Evolutionary conservation across 306 rosid genomes (phyloP).

Genomic region (Potentilla sterilis): DNA sequence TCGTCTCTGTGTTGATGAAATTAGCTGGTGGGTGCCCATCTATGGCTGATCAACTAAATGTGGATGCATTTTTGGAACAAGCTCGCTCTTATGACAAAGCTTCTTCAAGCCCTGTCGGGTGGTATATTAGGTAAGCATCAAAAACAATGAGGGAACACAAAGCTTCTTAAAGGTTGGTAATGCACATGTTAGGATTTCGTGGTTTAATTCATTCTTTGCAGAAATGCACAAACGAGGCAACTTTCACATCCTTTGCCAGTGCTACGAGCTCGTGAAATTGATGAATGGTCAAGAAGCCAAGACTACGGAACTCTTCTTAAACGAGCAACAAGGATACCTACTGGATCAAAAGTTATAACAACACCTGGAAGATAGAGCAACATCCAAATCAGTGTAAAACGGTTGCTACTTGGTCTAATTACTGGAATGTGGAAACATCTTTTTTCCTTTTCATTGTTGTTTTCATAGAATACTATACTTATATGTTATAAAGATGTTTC

Average conservation of each 20-base stretch:
- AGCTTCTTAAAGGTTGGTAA: neutral
- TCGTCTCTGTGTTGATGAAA: constrained; percentile 97
- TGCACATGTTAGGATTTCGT: constrained; percentile 14
- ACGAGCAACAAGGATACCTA: constrained; percentile 45
- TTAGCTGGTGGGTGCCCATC: constrained; percentile 98
- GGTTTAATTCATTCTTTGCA: constrained; percentile 31
- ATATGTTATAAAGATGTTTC: neutral
- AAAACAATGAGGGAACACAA: neutral
- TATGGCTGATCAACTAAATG: constrained; percentile 89
- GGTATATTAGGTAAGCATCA: constrained; percentile 78
- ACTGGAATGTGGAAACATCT: neutral
- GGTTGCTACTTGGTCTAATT: neutral
- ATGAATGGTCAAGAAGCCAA: constrained; percentile 84
- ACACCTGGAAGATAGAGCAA: constrained; percentile 21
- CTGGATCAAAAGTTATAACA: constrained; percentile 17
- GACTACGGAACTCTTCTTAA: constrained; percentile 59
- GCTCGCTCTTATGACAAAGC: constrained; percentile 97
- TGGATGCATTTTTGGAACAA: constrained; percentile 94
- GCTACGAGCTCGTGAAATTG: constrained; percentile 92
- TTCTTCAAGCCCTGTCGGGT: constrained; percentile 91
- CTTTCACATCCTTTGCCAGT: constrained; percentile 94
- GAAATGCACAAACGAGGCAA: constrained; percentile 95
- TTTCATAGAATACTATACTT: neutral
- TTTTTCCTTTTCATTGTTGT: neutral
- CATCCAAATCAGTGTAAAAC: constrained; percentile 25